Conservation (phyloP, 2,329 filamentous ascomycete genomes). For the Annulohypoxylon truncatum region DNA sequence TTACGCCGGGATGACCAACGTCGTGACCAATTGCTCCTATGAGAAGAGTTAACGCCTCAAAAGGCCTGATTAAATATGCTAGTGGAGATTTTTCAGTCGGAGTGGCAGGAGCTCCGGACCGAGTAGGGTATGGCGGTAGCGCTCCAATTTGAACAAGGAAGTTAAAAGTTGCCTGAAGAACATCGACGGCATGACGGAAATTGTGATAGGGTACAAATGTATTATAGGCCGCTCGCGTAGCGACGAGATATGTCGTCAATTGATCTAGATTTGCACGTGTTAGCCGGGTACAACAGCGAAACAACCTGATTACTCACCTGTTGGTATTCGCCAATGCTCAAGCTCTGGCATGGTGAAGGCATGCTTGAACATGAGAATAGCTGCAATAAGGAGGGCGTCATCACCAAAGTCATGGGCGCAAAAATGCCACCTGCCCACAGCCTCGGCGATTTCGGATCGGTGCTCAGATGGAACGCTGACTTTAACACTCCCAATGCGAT, state of each 20-base stretch:
- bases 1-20: conserved; percentile 96
- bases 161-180: conserved; percentile 91
- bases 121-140: conserved; percentile 73
- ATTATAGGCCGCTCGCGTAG: conserved; percentile 94
- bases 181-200: conserved; percentile 96
- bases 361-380: conserved; percentile 91
- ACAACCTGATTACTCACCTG: conserved; percentile 66
- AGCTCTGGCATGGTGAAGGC: conserved; percentile 84
- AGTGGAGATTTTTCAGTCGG: conserved; percentile 69
- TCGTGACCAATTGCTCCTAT: conserved; percentile 98
- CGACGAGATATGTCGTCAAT: conserved; percentile 85
- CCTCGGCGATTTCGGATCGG: conserved; percentile 72
- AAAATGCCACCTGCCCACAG: conserved; percentile 85
- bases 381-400: conserved; percentile 87
- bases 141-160: conserved; percentile 86
- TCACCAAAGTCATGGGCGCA: conserved; percentile 90
- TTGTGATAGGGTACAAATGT: conserved; percentile 97
- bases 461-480: conserved; percentile 75
- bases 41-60: conserved; percentile 88
- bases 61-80: conserved; percentile 80
- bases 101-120: conserved; percentile 46
- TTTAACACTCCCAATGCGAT: conserved; percentile 72
- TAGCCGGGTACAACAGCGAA: conserved; percentile 51
- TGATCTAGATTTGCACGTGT: conserved; percentile 69
- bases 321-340: conserved; percentile 80